These are phyloP conservation scores for Friedmanniomyces simplex DNA, from an alignment of 495 filamentous ascomycete genomes.

Conservation along the genomic window DNA sequence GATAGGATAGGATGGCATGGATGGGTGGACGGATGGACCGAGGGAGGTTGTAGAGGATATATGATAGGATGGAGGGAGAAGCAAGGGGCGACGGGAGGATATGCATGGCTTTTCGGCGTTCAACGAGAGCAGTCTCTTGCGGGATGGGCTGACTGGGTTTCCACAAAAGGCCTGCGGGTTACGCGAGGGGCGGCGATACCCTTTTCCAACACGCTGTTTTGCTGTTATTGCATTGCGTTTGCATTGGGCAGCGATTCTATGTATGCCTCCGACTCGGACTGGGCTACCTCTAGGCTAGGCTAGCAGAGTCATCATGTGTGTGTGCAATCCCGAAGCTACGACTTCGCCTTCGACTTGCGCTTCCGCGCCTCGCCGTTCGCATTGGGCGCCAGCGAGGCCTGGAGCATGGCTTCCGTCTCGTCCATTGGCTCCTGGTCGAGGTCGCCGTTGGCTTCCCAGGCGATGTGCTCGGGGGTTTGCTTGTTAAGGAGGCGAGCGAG, in stretches of 20 bases:
- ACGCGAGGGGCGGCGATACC: too few species aligned
- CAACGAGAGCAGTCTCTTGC: too few species aligned
- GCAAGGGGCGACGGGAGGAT: too few species aligned
- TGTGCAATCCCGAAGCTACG: background rate
- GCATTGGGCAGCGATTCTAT: background rate
- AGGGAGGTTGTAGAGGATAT: background rate
- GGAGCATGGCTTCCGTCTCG: slow-evolving; percentile 20
- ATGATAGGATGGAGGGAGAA: too few species aligned
- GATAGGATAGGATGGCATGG: too few species aligned
- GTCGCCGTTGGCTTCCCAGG: slow-evolving; percentile 19
- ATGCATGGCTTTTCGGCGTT: too few species aligned
- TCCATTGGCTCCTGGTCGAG: slow-evolving; percentile 20
- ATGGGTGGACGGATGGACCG: too few species aligned
- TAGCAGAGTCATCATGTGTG: background rate
- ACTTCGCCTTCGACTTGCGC: slow-evolving; percentile 26
- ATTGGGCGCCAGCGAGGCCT: slow-evolving; percentile 26
- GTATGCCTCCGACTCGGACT: too few species aligned
- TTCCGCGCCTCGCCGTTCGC: slow-evolving; percentile 31
- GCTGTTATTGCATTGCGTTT: too few species aligned
- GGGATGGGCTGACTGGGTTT: too few species aligned
- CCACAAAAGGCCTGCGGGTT: too few species aligned
- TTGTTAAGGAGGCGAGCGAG: slow-evolving; percentile 27
- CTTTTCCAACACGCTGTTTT: background rate
- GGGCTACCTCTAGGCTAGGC: too few species aligned
- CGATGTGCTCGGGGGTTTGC: slow-evolving; percentile 11